Percentiles rank a stretch among this genome's conserved stretches.
phyloP scores from a whole-genome alignment of 768 basidiomycete genomes.

The Boletellus ananiceps region DNA sequence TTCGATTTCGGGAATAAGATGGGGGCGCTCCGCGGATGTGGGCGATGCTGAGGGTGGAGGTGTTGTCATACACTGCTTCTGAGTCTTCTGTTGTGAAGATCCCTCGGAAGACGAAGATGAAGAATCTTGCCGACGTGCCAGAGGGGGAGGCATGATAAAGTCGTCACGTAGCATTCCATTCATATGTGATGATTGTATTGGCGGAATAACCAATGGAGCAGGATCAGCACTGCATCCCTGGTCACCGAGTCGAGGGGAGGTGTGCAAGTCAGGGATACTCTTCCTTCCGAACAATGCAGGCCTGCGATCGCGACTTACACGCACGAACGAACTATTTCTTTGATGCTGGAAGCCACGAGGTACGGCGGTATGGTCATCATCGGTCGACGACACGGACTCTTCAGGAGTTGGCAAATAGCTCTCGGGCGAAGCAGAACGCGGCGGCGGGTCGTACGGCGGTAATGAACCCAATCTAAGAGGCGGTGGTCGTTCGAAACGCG shows the following conservation, averaged over 20 bases:
- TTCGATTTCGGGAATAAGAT: constrained; percentile 60
- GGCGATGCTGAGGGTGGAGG: constrained; percentile 37
- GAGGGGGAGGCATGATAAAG: constrained; percentile 36
- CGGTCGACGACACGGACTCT: constrained; percentile 48
- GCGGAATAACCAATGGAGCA: constrained; percentile 9
- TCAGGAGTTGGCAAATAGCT: constrained; percentile 54
- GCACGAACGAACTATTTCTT: constrained; percentile 50
- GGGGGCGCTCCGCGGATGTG: constrained; percentile 31
- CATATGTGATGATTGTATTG: constrained; percentile 6
- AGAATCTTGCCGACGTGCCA: constrained; percentile 45
- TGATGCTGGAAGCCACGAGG: constrained; percentile 34
- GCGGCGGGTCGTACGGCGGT: constrained; percentile 38
- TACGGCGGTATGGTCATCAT: constrained; percentile 37
- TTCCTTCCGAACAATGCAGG: constrained; percentile 57
- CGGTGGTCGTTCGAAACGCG: constrained; percentile 40
- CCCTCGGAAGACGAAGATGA: constrained; percentile 36
- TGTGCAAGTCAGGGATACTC: constrained; percentile 81
- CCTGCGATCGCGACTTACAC: constrained; percentile 34
- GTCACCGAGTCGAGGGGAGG: constrained; percentile 37
- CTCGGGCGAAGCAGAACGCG: constrained; percentile 50
- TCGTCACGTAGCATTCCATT: constrained; percentile 23
- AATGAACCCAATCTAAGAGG: constrained; percentile 46
- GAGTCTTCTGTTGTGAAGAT: constrained; percentile 17
- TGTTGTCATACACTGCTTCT: constrained; percentile 28
- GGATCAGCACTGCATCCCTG: constrained; percentile 21